Evolutionary conservation across 306 rosid species (phyloP), one percentile per base, ranked within the genome.

Genomic region (Neltuma alba): DNA sequence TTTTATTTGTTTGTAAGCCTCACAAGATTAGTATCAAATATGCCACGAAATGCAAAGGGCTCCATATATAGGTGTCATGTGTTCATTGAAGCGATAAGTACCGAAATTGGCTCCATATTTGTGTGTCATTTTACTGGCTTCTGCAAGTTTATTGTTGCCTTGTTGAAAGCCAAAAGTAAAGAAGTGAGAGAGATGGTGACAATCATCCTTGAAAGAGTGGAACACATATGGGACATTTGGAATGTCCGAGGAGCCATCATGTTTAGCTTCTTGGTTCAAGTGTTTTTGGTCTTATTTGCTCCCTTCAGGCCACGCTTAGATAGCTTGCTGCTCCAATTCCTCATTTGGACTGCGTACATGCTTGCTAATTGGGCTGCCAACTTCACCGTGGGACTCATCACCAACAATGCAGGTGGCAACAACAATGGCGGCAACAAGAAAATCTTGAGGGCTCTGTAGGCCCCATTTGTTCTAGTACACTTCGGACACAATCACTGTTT

Each of bases 401-500:
- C 67, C 1, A 36, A 1, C 21, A 7, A n/a, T 1, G 4, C 16
- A 2, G 47, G 15, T 1, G 3, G 16, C 9, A 0, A 7, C 0
- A 20, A 9, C 9, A 28, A 45, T 37, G 12, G n/a, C n/a, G 42
- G 2, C n/a, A 40, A 10, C 25, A 57, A 5, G n/a, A 0, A 1
- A 50, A 31, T 40, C 50, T 38, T 48, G 12, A 21, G 16, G 5
- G 81, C 78, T 1, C 61, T 76, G 15, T 81, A 77, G 85, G 68
- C 74, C 47, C 81, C 85, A 11, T 81, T 81, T 42, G 47, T 81
- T 18, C 18, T 81, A 9, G 14, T 76, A 34, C 85, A 81, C 28
- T 27, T 76, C 1, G 85, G 85, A 76, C 38, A 76, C 85, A 30
- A 87, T 87, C 0, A 85, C 86, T 20, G 84, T 88, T 3, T 73